These are phyloP conservation scores for Omphalotus guepiniiformis DNA, from an alignment of 768 basidiomycete genomes.

Conservation along the genomic window DNA sequence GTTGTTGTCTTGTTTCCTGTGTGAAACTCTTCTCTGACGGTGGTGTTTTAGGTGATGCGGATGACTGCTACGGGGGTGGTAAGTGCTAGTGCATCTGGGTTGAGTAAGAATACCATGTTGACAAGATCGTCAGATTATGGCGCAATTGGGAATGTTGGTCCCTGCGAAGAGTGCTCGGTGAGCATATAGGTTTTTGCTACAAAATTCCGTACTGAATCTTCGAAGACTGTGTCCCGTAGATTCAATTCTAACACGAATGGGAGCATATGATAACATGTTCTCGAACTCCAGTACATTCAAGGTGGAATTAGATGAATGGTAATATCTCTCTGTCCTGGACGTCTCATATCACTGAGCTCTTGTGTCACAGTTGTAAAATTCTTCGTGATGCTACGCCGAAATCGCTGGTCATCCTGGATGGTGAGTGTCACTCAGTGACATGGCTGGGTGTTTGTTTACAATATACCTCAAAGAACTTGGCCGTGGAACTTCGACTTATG, in stretches of 20 bases:
- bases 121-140: conserved; percentile 62
- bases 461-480: conserved; percentile 65
- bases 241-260: conserved; percentile 94
- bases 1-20: conserved; percentile 8
- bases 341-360: background rate
- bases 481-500: conserved; percentile 92
- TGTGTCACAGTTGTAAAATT: conserved; percentile 72
- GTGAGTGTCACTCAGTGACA: conserved; percentile 42
- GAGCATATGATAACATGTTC: conserved; percentile 98
- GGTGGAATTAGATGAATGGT: conserved; percentile 98
- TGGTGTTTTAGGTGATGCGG: conserved; percentile 61
- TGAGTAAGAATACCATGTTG: background rate
- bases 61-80: conserved; percentile 95
- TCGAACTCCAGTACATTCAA: conserved; percentile 95
- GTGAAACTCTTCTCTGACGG: conserved; percentile 4
- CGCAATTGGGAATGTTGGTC: conserved; percentile 93
- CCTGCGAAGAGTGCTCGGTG: conserved; percentile 80
- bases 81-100: conserved; percentile 25
- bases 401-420: conserved; percentile 92
- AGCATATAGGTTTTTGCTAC: conserved; percentile 35
- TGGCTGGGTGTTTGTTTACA: background rate
- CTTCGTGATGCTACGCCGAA: conserved; percentile 90
- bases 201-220: conserved; percentile 2
- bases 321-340: conserved; percentile 10
- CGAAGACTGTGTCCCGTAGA: conserved; percentile 83